Base-by-base conservation (phyloP, 352 stramenopile species). In the Saprolegnia diclina region DNA sequence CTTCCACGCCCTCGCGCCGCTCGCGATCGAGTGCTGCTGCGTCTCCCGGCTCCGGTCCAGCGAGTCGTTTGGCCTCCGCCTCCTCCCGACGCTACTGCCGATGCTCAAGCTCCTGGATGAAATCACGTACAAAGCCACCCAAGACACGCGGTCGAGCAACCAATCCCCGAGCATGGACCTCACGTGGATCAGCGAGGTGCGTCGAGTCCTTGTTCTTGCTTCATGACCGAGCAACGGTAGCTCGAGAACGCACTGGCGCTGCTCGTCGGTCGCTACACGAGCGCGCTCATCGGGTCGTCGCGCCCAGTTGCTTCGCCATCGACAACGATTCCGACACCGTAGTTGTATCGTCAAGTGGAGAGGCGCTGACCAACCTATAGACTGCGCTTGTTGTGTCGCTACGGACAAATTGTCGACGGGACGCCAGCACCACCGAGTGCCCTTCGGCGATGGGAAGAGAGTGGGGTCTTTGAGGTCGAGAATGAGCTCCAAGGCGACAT, bases 41-140 rank as follows among this genome's bases (percentile, higher is more conserved):
- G 46, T 83, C 19, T 46, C 83, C 9, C 22, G 81, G 6, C 14
- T 73, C 32, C 48, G 32, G 22, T 53, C 65, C 18, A 22, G 50
- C 24, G 29, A 83, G 0, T n/a, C 55, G 22, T 56, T 83, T 2
- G 77, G 77, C 11, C 68, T 84, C n/a, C 70, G 59, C 2, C 22
- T 86, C 29, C 40, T 84, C 35, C 80, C 80, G 4, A 71, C 77
- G 24, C 44, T 85, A 0, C 55, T 76, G 26, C 65, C 71, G 18
- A 88, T 88, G 71, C 56, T 86, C 24, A 85, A 88, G 67, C 73
- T 86, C 53, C 57, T 88, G 11, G 80, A 86, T 59, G 80, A 88
- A 77, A 72, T 88, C 29, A 82, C 77, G 50, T 88, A 79, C 76
- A 86, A 86, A 56, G 78, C 80, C 71, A 61, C 32, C 11, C 72